Percentiles rank a stretch among this genome's conserved stretches.
Conservation (phyloP, 2,329 filamentous ascomycete genomes). For the Ceratocystis huliohia region DNA sequence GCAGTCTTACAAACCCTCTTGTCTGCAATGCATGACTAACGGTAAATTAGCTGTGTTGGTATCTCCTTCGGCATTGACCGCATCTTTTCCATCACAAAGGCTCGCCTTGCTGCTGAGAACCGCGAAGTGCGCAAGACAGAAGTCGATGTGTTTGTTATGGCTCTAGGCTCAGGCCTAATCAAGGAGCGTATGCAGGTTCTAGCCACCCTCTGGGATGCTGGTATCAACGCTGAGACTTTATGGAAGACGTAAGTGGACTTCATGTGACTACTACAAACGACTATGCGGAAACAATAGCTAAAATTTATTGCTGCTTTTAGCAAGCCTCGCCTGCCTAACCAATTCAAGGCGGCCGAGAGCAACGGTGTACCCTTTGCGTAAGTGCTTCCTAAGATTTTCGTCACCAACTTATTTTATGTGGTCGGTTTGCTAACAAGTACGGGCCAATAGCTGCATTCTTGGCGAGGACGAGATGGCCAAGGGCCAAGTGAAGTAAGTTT, state of each 20-base stretch:
- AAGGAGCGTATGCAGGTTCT: conserved; percentile 74
- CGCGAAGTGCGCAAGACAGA: conserved; percentile 52
- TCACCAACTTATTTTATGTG: neutral
- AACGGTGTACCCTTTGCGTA: conserved; percentile 64
- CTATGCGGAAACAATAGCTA: neutral
- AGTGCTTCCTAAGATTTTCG: neutral
- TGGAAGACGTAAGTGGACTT: conserved; percentile 48
- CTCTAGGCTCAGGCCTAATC: conserved; percentile 69
- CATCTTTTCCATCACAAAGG: conserved; percentile 86
- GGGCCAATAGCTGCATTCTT: conserved; percentile 50
- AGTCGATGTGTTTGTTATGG: conserved; percentile 89
- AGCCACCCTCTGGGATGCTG: conserved; percentile 67
- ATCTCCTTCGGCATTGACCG: conserved; percentile 92
- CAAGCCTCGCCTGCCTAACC: conserved; percentile 75
- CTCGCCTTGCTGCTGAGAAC: conserved; percentile 52
- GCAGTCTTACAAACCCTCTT: neutral
- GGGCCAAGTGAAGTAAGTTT: conserved; percentile 55
- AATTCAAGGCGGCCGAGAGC: conserved; percentile 82
- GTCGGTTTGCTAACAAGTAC: conserved; percentile 7
- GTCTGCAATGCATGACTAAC: conserved; percentile 2
- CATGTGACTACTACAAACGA: neutral
- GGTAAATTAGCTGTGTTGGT: conserved; percentile 28
- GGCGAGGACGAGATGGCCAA: conserved; percentile 78
- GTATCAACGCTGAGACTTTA: conserved; percentile 81
- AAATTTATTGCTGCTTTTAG: conserved; percentile 25